Percentiles rank a stretch among this genome's conserved stretches.
Conservation (phyloP, 352 stramenopile species). For the Phytopythium litorale region DNA sequence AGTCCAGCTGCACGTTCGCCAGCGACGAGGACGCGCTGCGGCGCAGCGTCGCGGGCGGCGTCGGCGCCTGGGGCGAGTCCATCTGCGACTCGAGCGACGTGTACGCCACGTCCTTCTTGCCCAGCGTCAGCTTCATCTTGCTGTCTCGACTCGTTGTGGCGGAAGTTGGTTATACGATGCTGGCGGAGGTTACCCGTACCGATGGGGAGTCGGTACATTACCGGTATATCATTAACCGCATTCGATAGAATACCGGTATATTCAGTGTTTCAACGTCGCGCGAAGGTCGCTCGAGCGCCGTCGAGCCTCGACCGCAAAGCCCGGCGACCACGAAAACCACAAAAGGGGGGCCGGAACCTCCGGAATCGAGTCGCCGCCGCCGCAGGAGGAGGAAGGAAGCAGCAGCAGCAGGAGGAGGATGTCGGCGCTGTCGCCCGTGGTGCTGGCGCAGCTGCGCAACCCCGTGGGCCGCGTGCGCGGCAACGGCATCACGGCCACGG, state of each 20-base stretch:
- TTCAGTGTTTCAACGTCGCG: slow-evolving; percentile 7
- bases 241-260: too few species aligned
- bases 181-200: too few species aligned
- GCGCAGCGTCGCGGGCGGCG: slow-evolving; percentile 17
- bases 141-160: too few species aligned
- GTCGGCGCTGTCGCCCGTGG: slow-evolving; percentile 80
- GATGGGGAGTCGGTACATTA: too few species aligned
- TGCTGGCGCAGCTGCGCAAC: slow-evolving; percentile 72
- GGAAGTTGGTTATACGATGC: too few species aligned
- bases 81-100: slow-evolving; percentile 70
- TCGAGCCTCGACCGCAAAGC: slow-evolving; percentile 11
- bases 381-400: neutral
- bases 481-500: slow-evolving; percentile 88
- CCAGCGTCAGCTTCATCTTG: slow-evolving; percentile 53
- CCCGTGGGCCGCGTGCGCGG: slow-evolving; percentile 64
- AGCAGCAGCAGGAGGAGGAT: slow-evolving; percentile 23
- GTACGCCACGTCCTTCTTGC: slow-evolving; percentile 75
- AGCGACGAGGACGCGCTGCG: slow-evolving; percentile 24
- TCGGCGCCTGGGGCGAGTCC: slow-evolving; percentile 40
- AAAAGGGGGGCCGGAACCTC: neutral
- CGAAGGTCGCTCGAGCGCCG: slow-evolving; percentile 27
- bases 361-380: neutral
- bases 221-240: too few species aligned
- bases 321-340: neutral
- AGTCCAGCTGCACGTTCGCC: slow-evolving; percentile 43